Evolutionary conservation across 352 stramenopile genomes (phyloP), one percentile per base, ranked within the genome.

Genomic region (Phytopythium oedochilum): DNA sequence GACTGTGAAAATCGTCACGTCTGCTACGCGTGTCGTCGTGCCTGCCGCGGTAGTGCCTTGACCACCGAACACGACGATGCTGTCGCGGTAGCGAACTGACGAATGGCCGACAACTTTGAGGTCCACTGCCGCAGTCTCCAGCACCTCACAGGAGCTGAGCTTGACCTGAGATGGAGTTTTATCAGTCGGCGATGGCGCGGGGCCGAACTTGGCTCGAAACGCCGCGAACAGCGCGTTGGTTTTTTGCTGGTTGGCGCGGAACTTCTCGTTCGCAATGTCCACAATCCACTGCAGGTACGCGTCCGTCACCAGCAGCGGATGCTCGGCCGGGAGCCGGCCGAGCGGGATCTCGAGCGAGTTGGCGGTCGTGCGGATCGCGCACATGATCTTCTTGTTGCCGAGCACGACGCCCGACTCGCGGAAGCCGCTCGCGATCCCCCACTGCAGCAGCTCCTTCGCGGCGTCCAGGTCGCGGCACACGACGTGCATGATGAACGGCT

Each of bases 401-500:
- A 96, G 57, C 32, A 93, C 84, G 39, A 97, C 78, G 10, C 91
- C 91, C 2, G 86, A 96, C 60, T 97, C 91, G 6, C 89, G 79
- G 48, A 96, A 96, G 20, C 91, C 91, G 35, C 74, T 79, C 1
- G 75, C 64, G 38, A 96, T 74, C 1, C 83, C 90, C 59, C 87
- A 86, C 57, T 96, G 88, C 34, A 97, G 57, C 31, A 97, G 61
- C 15, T 74, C 61, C 49, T 96, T 89, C 7, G 88, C 91, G 1
- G 81, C 64, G 14, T 89, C 73, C 15, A 94, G 31, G 47, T 94
- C 73, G 26, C 83, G 72, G 58, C 88, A 97, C 32, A 91, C 71
- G 5, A 97, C 84, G 71, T 97, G 89, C 78, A 97, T 90, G 54
- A 97, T 95, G 59, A 97, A 95, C 51, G 89, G 89, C 45, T 97